These are phyloP conservation scores for Spinellus fusiger DNA, from an alignment of 192 early-diverging fungal species.

Conservation along the genomic window DNA sequence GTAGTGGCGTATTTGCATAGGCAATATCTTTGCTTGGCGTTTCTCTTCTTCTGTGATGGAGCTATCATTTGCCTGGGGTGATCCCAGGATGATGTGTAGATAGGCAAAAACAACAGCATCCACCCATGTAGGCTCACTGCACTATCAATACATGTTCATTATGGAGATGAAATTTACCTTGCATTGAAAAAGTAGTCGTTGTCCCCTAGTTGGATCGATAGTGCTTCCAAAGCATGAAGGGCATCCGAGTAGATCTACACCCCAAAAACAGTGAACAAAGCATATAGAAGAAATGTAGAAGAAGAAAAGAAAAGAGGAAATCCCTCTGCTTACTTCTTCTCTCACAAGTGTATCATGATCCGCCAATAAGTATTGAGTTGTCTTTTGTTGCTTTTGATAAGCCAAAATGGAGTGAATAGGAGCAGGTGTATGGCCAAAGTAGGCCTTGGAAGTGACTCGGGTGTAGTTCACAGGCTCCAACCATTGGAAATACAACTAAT, in stretches of 20 bases:
- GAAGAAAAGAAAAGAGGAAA: not conserved
- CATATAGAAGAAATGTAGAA: too few relatives aligned
- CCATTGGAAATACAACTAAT: conserved; percentile 37
- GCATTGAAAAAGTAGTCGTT: conserved; percentile 44
- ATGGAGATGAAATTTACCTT: conserved; percentile 27
- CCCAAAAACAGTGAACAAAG: conserved; percentile 12
- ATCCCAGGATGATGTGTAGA: conserved; percentile 45
- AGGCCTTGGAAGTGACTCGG: conserved; percentile 15
- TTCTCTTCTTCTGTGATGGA: conserved; percentile 16
- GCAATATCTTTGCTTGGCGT: conserved; percentile 32
- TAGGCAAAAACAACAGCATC: conserved; percentile 60
- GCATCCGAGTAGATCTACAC: conserved; percentile 53
- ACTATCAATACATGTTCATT: too few relatives aligned
- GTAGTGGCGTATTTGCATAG: conserved; percentile 38
- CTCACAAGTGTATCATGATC: conserved; percentile 52
- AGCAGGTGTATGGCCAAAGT: conserved; percentile 29
- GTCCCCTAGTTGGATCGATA: conserved; percentile 44
- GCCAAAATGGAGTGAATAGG: conserved; percentile 29
- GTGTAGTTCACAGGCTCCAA: conserved; percentile 32
- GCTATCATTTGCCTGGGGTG: conserved; percentile 14
- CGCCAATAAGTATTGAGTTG: conserved; percentile 47
- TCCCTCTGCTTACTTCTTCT: conserved; percentile 33
- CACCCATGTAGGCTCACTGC: conserved; percentile 36
- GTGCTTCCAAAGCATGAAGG: conserved; percentile 38
- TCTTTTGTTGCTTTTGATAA: conserved; percentile 25